phyloP scores from a whole-genome alignment of 768 basidiomycete species.

The Termitomyces bulborhizus region DNA sequence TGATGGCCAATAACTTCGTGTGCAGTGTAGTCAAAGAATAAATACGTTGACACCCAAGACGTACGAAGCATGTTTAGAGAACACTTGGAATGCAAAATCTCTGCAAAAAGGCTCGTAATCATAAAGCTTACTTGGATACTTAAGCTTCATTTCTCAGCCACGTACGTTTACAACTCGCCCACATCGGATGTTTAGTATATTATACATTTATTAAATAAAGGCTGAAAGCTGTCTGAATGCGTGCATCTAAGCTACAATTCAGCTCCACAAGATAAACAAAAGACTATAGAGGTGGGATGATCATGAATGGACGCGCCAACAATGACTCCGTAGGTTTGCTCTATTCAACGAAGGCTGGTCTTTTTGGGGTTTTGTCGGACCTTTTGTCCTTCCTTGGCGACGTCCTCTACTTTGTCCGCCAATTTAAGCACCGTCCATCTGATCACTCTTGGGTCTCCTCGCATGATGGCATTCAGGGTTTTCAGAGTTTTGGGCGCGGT shows the following conservation, averaged over 20 bases:
- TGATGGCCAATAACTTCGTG: constrained; percentile 45
- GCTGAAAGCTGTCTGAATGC: neutral
- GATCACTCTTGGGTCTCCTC: constrained; percentile 76
- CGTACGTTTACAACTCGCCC: neutral
- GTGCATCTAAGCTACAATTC: too few relatives aligned
- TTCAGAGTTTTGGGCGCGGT: constrained; percentile 67
- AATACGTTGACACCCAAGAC: neutral
- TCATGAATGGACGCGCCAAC: too few relatives aligned
- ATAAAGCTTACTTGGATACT: neutral
- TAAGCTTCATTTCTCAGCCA: neutral
- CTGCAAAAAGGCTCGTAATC: neutral
- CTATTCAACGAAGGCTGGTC: neutral
- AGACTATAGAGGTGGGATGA: too few relatives aligned
- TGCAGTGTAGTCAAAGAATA: neutral
- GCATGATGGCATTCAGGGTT: constrained; percentile 60
- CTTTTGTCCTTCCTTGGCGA: constrained; percentile 43
- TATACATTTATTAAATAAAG: neutral
- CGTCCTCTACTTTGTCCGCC: constrained; percentile 66
- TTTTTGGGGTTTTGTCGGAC: neutral
- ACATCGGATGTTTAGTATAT: neutral
- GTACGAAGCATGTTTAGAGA: neutral
- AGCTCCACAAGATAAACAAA: neutral
- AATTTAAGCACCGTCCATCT: constrained; percentile 78
- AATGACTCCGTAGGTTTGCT: neutral
- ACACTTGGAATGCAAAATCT: neutral